Evolutionary conservation across 2,329 filamentous ascomycete genomes (phyloP).

Genomic region (Penicillium sp.): DNA sequence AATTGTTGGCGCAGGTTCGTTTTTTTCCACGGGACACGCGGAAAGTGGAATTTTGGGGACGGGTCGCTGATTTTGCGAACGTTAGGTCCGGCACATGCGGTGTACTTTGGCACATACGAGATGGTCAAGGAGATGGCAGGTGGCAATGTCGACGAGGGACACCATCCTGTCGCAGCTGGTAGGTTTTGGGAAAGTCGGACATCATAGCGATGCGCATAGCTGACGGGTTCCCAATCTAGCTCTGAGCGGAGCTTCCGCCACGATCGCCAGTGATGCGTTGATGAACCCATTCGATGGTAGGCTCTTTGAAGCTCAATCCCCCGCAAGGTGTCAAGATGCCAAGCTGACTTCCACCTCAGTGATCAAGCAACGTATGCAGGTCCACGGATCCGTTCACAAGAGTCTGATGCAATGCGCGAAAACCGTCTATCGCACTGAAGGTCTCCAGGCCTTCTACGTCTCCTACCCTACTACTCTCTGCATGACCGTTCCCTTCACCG

Average conservation of each 20-base stretch:
- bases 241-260: constrained; percentile 88
- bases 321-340: no score
- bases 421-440: constrained; percentile 83
- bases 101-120: constrained; percentile 98
- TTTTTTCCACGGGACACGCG: neutral
- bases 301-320: constrained; percentile 26
- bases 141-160: constrained; percentile 76
- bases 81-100: constrained; percentile 87
- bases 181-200: constrained; percentile 32
- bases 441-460: constrained; percentile 89
- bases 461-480: constrained; percentile 97
- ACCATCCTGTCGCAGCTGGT: constrained; percentile 93
- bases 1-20: constrained; percentile 83
- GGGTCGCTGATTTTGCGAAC: constrained; percentile 24
- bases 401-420: constrained; percentile 82
- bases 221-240: constrained; percentile 51
- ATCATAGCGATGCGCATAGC: constrained; percentile 2
- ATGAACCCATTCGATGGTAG: constrained; percentile 99
- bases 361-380: constrained; percentile 99
- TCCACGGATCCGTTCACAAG: constrained; percentile 90
- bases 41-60: neutral
- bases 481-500: constrained; percentile 98
- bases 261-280: constrained; percentile 93
- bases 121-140: constrained; percentile 94
- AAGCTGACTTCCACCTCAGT: constrained; percentile 54